phyloP scores from a whole-genome alignment of 768 basidiomycete species.

The Cystobasidiopsis lactophilus region DNA sequence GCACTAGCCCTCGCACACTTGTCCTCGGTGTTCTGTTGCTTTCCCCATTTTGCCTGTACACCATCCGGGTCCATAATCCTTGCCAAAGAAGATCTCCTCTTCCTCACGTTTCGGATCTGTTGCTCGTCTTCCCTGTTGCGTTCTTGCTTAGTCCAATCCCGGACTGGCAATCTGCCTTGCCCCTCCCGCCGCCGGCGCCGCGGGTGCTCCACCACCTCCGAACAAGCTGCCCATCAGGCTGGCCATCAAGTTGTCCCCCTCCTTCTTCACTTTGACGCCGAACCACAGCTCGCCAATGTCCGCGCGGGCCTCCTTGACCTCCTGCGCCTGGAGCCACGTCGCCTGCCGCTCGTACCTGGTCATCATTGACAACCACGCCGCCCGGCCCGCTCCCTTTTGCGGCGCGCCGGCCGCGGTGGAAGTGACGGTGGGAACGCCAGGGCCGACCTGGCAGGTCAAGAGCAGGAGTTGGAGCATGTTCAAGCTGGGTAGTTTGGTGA shows the following conservation, averaged over 20 bases:
- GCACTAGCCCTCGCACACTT: too few species aligned
- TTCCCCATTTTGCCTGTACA: too few species aligned
- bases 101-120: too few species aligned
- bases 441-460: conserved; percentile 43
- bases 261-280: conserved; percentile 53
- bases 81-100: too few species aligned
- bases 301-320: conserved; percentile 30
- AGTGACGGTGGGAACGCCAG: conserved; percentile 8
- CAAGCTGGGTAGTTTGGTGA: conserved; percentile 51
- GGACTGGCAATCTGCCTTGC: not conserved
- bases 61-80: too few species aligned
- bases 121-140: too few species aligned
- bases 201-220: conserved; percentile 34
- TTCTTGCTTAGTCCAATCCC: not conserved
- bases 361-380: conserved; percentile 54
- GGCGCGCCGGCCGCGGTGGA: conserved; percentile 23
- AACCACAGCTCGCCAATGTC: conserved; percentile 62
- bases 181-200: conserved; percentile 1
- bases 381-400: conserved; percentile 20
- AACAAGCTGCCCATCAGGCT: conserved; percentile 77
- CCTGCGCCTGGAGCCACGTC: conserved; percentile 22
- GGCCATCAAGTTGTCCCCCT: conserved; percentile 56
- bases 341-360: conserved; percentile 61
- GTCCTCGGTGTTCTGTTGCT: too few species aligned
- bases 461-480: conserved; percentile 85